These are phyloP conservation scores for Capillidium rhysosporum DNA, from an alignment of 371 early-diverging fungal genomes.

Conservation along the genomic window DNA sequence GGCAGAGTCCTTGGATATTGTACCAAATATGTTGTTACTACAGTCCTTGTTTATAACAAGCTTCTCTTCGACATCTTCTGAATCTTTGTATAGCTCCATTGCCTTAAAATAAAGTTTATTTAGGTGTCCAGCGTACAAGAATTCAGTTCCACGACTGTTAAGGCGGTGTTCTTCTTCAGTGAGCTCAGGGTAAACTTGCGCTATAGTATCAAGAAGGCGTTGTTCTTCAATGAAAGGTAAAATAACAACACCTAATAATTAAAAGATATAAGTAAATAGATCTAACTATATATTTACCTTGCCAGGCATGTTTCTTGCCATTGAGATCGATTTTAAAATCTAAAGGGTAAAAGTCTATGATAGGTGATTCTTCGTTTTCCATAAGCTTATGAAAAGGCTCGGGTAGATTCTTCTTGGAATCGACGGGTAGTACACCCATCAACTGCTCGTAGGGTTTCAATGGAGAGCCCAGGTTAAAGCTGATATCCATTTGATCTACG, in stretches of 20 bases:
- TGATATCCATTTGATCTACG: constrained; percentile 46
- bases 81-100: constrained; percentile 8
- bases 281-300: constrained; percentile 27
- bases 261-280: neutral
- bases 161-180: constrained; percentile 50
- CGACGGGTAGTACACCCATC: constrained; percentile 95
- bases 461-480: constrained; percentile 65
- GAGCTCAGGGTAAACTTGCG: constrained; percentile 37
- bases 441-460: constrained; percentile 94
- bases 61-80: neutral
- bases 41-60: constrained; percentile 21
- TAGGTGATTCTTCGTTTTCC: constrained; percentile 60
- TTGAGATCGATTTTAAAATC: constrained; percentile 89
- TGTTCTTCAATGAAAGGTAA: constrained; percentile 84
- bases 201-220: constrained; percentile 61
- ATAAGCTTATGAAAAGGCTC: constrained; percentile 58
- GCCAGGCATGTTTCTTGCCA: constrained; percentile 96
- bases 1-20: constrained; percentile 34
- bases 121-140: constrained; percentile 41
- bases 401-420: constrained; percentile 63
- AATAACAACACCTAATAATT: constrained; percentile 51
- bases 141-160: constrained; percentile 52
- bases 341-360: constrained; percentile 86
- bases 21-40: constrained; percentile 38
- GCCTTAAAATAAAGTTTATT: constrained; percentile 39